Evolutionary conservation across 805 yeast species (phyloP).

Genomic region (Cyberlindnera euphorbiae): DNA sequence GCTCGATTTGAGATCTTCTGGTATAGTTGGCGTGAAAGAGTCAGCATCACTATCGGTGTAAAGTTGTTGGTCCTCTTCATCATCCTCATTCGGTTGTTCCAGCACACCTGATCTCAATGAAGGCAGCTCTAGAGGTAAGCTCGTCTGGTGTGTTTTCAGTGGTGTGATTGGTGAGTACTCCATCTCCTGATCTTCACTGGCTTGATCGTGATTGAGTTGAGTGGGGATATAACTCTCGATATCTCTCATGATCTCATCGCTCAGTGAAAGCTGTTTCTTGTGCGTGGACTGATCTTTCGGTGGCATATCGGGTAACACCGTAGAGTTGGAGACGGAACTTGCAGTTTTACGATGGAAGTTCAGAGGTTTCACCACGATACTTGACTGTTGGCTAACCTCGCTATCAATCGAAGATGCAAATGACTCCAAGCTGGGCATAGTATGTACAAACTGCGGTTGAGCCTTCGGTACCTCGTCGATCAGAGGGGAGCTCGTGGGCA

Average conservation of each 20-base stretch:
- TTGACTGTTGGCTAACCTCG: slow-evolving; percentile 9
- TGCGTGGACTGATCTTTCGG: slow-evolving; percentile 9
- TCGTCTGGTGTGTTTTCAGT: slow-evolving; percentile 1
- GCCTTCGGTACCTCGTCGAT: too few species aligned
- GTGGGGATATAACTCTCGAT: slow-evolving; percentile 23
- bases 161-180: slow-evolving; percentile 24
- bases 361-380: slow-evolving; percentile 20
- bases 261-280: slow-evolving; percentile 22
- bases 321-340: slow-evolving; percentile 14
- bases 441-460: neutral
- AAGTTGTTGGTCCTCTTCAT: neutral
- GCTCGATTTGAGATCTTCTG: neutral
- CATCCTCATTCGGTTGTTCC: neutral
- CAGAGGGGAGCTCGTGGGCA: neutral
- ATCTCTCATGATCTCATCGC: slow-evolving; percentile 26
- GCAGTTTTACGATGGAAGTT: slow-evolving; percentile 20
- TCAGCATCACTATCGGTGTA: neutral
- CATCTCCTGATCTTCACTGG: slow-evolving; percentile 7
- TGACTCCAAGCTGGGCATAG: slow-evolving; percentile 7
- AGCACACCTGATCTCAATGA: neutral
- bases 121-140: slow-evolving; percentile 4
- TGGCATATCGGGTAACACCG: slow-evolving; percentile 1
- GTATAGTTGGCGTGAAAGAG: neutral
- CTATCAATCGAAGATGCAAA: slow-evolving; percentile 8
- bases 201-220: slow-evolving; percentile 2